Conservation (phyloP, 345 rosid genomes). For the Eucalyptus guilfoylei region DNA sequence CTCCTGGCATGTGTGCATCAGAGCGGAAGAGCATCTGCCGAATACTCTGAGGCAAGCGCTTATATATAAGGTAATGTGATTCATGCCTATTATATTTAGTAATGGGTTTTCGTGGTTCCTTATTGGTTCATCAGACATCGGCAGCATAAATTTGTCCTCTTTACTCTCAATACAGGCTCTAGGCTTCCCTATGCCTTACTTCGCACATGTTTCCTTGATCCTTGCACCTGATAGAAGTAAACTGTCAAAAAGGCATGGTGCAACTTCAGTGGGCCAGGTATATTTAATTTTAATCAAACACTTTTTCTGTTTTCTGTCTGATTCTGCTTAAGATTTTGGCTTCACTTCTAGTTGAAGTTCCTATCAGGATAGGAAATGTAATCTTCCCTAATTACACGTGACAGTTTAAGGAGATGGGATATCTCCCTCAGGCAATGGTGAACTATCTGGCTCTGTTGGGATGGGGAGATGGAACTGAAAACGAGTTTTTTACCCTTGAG, state of each 20-base stretch:
- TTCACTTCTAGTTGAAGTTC: not conserved
- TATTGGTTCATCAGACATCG: not conserved
- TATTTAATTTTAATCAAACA: not conserved
- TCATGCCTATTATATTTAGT: not conserved
- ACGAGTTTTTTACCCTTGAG: slow-evolving; percentile 79
- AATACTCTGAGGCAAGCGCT: slow-evolving; percentile 90
- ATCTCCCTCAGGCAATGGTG: slow-evolving; percentile 87
- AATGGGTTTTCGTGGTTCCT: not conserved
- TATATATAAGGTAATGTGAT: slow-evolving; percentile 57
- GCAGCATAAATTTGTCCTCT: not conserved
- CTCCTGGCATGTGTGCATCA: slow-evolving; percentile 4
- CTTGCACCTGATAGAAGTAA: slow-evolving; percentile 95
- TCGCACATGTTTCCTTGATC: slow-evolving; percentile 90
- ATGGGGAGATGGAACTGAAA: slow-evolving; percentile 99
- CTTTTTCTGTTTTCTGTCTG: not conserved
- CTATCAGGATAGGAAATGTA: not conserved
- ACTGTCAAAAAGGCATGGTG: slow-evolving; percentile 90
- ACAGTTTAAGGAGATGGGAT: slow-evolving; percentile 94
- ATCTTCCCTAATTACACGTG: not conserved
- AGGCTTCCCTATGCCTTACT: slow-evolving; percentile 76
- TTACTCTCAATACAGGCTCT: slow-evolving; percentile 48
- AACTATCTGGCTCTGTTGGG: slow-evolving; percentile 91
- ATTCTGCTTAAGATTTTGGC: not conserved
- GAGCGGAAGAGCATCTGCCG: slow-evolving; percentile 96
- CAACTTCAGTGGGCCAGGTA: slow-evolving; percentile 97